Conservation (phyloP, 148 eudicot species). For the Fagopyrum tataricum region DNA sequence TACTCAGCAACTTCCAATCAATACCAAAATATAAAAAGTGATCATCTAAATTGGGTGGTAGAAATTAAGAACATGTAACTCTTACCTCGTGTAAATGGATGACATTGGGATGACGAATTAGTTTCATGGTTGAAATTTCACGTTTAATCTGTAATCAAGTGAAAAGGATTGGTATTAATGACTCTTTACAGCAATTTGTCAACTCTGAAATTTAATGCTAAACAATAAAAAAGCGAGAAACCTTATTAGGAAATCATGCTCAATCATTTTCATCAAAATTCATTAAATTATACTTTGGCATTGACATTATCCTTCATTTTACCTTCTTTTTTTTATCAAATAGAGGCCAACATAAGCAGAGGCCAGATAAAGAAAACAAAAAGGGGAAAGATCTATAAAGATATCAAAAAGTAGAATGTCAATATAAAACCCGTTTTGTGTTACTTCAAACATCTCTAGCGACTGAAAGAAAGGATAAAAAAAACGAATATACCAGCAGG, state of each 20-base stretch:
- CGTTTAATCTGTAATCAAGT: slow-evolving; percentile 69
- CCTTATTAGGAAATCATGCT: background rate
- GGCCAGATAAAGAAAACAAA: background rate
- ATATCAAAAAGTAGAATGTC: background rate
- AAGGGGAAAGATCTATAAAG: background rate
- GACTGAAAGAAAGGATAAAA: background rate
- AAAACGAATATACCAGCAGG: background rate
- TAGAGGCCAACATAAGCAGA: background rate
- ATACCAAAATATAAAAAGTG: slow-evolving; percentile 14
- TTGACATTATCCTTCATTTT: background rate
- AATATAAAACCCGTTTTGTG: background rate
- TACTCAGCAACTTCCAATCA: slow-evolving; percentile 25
- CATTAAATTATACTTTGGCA: background rate
- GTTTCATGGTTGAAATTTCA: slow-evolving; percentile 90
- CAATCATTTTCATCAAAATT: background rate
- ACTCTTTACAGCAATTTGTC: background rate
- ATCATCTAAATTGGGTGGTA: background rate
- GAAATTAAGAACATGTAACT: background rate
- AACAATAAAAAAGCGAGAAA: background rate
- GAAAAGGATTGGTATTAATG: slow-evolving; percentile 5
- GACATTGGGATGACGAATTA: slow-evolving; percentile 89
- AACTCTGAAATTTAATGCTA: background rate
- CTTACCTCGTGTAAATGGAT: slow-evolving; percentile 83
- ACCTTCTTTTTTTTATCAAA: background rate
- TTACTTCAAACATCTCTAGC: slow-evolving; percentile 3